Percentiles rank a stretch among this genome's conserved stretches.
These are phyloP conservation scores for Tulasnella sp. DNA, from an alignment of 768 basidiomycete species.

Conservation along the genomic window DNA sequence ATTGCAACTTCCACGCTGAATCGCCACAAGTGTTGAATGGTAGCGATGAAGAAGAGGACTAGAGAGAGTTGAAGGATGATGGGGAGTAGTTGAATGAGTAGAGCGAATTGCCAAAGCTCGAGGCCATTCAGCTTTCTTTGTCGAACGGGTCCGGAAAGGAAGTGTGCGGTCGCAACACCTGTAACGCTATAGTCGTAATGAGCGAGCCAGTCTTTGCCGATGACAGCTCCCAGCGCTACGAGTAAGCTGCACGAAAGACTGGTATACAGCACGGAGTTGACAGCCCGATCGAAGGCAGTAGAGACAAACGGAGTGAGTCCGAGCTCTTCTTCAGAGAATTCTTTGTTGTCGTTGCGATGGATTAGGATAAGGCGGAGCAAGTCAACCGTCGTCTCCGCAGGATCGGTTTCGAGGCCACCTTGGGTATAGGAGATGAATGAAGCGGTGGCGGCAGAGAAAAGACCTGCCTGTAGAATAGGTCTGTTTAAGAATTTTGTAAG, in stretches of 20 bases:
- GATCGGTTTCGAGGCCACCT: not conserved
- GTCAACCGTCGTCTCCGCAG: not conserved
- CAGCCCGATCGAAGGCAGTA: not conserved
- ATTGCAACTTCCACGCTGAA: too few relatives aligned
- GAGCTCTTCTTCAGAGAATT: too few relatives aligned
- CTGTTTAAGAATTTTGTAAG: too few relatives aligned
- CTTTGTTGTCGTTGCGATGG: too few relatives aligned
- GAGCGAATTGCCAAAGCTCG: not conserved
- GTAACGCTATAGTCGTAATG: too few relatives aligned
- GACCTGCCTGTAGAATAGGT: too few relatives aligned
- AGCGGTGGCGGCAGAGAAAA: not conserved
- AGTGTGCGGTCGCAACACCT: not conserved
- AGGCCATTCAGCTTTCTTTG: not conserved
- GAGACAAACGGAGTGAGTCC: too few relatives aligned
- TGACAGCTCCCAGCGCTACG: not conserved
- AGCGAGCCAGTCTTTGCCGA: slow-evolving; percentile 4
- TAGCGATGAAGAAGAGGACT: not conserved
- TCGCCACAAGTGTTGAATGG: too few relatives aligned
- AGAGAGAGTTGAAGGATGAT: not conserved
- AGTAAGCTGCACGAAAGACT: slow-evolving; percentile 1
- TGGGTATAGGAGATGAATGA: not conserved
- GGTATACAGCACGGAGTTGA: not conserved
- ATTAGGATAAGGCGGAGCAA: not conserved
- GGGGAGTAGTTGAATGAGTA: not conserved
- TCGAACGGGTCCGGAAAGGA: not conserved